Percentiles rank a stretch among this genome's conserved stretches.
These are phyloP conservation scores for Athelia sp. DNA, from an alignment of 1,284 basidiomycete species.

Conservation along the genomic window DNA sequence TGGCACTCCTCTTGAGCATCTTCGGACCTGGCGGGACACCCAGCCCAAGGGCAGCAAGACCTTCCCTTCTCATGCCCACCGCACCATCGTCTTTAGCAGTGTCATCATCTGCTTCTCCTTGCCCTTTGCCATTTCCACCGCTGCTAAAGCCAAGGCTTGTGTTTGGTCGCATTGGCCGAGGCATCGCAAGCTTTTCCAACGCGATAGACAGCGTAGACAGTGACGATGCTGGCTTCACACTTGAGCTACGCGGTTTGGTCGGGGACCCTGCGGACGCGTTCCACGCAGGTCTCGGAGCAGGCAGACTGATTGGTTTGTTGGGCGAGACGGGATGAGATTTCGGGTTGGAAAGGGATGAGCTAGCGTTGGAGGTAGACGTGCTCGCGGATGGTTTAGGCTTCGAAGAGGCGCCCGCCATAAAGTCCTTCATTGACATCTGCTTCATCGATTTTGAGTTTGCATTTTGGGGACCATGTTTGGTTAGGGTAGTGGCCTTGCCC, in stretches of 20 bases:
- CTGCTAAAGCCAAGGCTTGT: not conserved
- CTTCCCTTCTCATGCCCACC: not conserved
- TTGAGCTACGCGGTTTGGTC: not conserved
- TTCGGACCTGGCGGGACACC: not conserved
- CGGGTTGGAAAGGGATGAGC: not conserved
- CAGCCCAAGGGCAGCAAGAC: not conserved
- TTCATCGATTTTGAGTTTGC: not conserved
- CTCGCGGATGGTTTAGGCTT: not conserved
- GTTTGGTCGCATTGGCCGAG: not conserved
- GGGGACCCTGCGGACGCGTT: not conserved
- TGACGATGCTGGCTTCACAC: not conserved
- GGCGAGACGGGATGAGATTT: not conserved
- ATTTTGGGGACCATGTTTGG: no score
- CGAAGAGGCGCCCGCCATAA: not conserved
- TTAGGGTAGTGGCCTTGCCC: not conserved
- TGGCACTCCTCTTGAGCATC: not conserved
- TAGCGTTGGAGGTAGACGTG: not conserved
- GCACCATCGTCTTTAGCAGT: not conserved
- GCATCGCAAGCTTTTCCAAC: not conserved
- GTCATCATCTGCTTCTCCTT: not conserved
- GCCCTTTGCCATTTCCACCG: not conserved
- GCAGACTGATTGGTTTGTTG: not conserved
- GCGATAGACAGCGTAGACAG: not conserved
- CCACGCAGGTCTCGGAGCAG: not conserved
- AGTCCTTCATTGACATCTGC: slow-evolving; percentile 1